Conservation (phyloP, 345 rosid species). For the Excoecaria agallocha region DNA sequence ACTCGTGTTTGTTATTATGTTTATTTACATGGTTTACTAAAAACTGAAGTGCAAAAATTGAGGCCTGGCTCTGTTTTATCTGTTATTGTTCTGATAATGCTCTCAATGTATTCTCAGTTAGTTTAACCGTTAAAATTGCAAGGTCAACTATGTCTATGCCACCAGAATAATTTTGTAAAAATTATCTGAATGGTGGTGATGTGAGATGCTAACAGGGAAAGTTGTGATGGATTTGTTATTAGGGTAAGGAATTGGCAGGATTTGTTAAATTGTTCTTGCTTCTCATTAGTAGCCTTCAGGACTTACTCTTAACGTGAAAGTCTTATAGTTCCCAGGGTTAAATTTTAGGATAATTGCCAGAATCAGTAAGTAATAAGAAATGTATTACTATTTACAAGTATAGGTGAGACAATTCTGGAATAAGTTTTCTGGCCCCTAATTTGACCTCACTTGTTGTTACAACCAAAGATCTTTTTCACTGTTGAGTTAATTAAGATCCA, state of each 20-base stretch:
- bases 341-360: not conserved
- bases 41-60: not conserved
- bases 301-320: not conserved
- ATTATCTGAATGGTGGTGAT: not conserved
- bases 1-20: not conserved
- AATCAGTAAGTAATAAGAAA: not conserved
- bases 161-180: not conserved
- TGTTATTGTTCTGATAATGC: not conserved
- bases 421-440: not conserved
- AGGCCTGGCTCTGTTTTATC: slow-evolving; percentile 1
- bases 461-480: not conserved
- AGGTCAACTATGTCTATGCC: slow-evolving; percentile 5
- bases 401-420: not conserved
- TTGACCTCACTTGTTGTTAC: not conserved
- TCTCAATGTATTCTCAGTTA: not conserved
- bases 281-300: not conserved
- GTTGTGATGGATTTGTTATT: not conserved
- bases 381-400: not conserved
- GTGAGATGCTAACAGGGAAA: not conserved
- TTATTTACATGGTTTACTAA: slow-evolving; percentile 4
- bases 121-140: not conserved
- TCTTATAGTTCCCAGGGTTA: not conserved
- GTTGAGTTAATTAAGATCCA: not conserved
- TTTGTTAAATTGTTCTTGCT: not conserved
- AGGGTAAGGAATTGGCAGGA: not conserved